Evolutionary conservation across 371 early-diverging fungal genomes (phyloP).

Genomic region (Globomyces sp.): DNA sequence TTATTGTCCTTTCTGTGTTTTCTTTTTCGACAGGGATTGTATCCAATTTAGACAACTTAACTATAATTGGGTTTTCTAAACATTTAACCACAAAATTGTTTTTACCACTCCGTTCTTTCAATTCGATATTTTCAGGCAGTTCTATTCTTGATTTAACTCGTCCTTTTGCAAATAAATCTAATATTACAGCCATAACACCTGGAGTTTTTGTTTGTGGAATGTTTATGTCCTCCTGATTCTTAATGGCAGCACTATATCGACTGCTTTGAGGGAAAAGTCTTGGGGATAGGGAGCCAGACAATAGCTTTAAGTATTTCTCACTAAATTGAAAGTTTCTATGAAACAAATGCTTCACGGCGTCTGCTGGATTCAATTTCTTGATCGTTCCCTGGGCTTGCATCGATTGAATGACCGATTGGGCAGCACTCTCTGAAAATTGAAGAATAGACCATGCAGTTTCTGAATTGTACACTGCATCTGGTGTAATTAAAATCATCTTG

Average conservation of each 20-base stretch:
- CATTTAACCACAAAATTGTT: no score
- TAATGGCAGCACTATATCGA: neutral
- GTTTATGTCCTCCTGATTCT: neutral
- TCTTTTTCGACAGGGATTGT: no score
- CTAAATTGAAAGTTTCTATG: neutral
- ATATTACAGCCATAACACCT: neutral
- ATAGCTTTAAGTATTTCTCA: neutral
- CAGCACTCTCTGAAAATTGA: neutral
- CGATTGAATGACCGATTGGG: neutral
- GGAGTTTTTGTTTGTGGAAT: neutral
- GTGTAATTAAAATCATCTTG: neutral
- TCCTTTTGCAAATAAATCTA: neutral
- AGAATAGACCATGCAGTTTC: slow-evolving; percentile 1
- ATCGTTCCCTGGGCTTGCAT: neutral
- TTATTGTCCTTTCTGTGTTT: no score
- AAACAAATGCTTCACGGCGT: neutral
- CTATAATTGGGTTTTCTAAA: no score
- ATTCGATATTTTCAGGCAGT: no score
- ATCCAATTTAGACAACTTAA: no score
- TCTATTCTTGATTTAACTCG: no score
- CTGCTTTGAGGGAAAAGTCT: neutral
- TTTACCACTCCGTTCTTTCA: no score
- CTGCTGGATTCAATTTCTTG: neutral
- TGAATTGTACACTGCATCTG: neutral
- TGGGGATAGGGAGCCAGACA: neutral